Conservation (phyloP, 768 basidiomycete species). For the Cyathus striatus region DNA sequence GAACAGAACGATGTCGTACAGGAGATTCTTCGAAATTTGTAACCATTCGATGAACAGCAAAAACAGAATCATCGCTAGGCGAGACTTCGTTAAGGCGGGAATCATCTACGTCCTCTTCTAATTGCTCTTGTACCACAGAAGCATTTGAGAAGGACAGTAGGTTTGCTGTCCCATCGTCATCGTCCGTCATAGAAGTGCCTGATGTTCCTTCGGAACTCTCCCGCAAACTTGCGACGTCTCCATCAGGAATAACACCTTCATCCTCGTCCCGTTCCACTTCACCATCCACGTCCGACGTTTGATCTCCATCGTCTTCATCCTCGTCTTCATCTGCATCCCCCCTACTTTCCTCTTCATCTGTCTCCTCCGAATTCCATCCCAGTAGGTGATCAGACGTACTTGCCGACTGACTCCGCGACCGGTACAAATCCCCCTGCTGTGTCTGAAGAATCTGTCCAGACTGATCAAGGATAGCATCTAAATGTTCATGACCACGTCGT, state of each 20-base stretch:
- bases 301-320: slow-evolving; percentile 20
- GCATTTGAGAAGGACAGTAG: no score
- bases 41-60: neutral
- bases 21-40: neutral
- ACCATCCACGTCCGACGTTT: slow-evolving; percentile 22
- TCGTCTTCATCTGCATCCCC: slow-evolving; percentile 23
- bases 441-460: slow-evolving; percentile 83
- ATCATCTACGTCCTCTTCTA: slow-evolving; percentile 8
- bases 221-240: neutral
- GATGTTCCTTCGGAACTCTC: no score
- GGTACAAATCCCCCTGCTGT: slow-evolving; percentile 61
- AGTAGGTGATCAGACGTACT: slow-evolving; percentile 33
- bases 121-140: neutral
- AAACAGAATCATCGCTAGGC: neutral
- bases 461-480: slow-evolving; percentile 87
- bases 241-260: neutral
- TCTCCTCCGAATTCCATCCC: slow-evolving; percentile 30
- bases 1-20: neutral
- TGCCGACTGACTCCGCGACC: slow-evolving; percentile 53
- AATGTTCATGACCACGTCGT: slow-evolving; percentile 74
- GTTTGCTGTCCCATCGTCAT: no score
- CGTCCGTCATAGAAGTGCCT: no score
- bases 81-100: slow-evolving; percentile 10
- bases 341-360: slow-evolving; percentile 32
- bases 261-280: slow-evolving; percentile 2